phyloP scores from a whole-genome alignment of 805 yeast genomes.

The Lipomyces mesembrius region DNA sequence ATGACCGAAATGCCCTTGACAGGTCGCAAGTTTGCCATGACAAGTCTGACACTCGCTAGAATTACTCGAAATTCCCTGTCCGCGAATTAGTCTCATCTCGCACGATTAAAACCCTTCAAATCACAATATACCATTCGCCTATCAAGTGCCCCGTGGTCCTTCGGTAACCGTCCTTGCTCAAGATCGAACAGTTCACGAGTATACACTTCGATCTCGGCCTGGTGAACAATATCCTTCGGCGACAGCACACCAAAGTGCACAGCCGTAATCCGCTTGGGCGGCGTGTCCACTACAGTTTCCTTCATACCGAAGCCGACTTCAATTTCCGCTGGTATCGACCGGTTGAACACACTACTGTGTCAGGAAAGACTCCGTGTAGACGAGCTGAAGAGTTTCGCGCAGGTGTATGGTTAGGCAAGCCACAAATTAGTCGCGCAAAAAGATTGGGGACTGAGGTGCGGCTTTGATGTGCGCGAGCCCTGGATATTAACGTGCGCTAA shows the following conservation, averaged over 20 bases:
- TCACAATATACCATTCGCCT: conserved; percentile 61
- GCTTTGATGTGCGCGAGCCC: not conserved
- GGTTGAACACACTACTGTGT: not conserved
- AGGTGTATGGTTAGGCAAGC: conserved; percentile 3
- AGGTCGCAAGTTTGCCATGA: conserved; percentile 86
- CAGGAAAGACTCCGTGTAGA: not conserved
- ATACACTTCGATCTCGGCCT: conserved; percentile 90
- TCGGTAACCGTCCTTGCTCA: conserved; percentile 81
- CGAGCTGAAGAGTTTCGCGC: not conserved
- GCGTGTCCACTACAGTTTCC: conserved; percentile 62
- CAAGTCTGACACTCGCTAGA: conserved; percentile 88
- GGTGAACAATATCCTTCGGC: conserved; percentile 87
- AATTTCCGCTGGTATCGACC: not conserved
- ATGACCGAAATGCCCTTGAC: conserved; percentile 99
- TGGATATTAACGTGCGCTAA: too few relatives aligned
- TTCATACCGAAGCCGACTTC: conserved; percentile 45
- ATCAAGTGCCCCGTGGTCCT: conserved; percentile 85
- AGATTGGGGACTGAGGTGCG: not conserved
- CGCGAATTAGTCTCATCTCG: not conserved
- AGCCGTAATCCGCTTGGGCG: conserved; percentile 89
- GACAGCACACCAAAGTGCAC: conserved; percentile 92
- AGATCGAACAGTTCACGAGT: conserved; percentile 91
- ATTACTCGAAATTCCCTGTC: conserved; percentile 80
- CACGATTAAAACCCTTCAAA: not conserved
- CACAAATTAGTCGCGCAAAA: not conserved